Evolutionary conservation across 352 stramenopile species (phyloP).

Genomic region (Phytophthora pluvialis): DNA sequence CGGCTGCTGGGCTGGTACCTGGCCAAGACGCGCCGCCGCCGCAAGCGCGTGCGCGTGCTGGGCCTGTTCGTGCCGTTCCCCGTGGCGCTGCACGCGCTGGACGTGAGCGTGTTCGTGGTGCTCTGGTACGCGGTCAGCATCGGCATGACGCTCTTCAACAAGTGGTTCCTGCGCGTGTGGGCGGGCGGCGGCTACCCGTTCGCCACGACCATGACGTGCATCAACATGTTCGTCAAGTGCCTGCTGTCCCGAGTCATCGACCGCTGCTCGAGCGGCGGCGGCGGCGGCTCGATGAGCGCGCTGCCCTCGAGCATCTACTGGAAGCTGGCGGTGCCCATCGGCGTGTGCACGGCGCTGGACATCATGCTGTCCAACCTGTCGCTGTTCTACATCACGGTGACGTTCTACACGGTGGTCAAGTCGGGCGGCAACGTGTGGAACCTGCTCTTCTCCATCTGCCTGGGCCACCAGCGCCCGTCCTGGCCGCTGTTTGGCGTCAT

Average conservation of each 20-base stretch:
- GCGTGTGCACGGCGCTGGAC: conserved; percentile 81
- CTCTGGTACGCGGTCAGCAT: conserved; percentile 88
- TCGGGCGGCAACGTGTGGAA: conserved; percentile 84
- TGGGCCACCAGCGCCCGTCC: conserved; percentile 74
- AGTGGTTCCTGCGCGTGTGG: conserved; percentile 84
- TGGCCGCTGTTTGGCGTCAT: conserved; percentile 61
- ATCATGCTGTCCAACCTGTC: conserved; percentile 87
- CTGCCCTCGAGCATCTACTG: conserved; percentile 56
- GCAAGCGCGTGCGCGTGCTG: conserved; percentile 24
- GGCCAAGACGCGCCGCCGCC: conserved; percentile 28
- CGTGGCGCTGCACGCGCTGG: conserved; percentile 57
- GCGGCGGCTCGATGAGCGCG: conserved; percentile 35
- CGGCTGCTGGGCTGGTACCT: conserved; percentile 49
- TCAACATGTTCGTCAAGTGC: conserved; percentile 86
- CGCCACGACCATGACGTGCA: conserved; percentile 77
- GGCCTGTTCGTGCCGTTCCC: conserved; percentile 29
- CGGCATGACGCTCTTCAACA: conserved; percentile 88
- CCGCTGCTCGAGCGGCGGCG: conserved; percentile 40
- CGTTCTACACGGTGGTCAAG: conserved; percentile 89
- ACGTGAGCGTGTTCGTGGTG: conserved; percentile 76
- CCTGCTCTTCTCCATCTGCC: conserved; percentile 79
- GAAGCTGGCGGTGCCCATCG: conserved; percentile 78
- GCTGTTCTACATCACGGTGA: conserved; percentile 88
- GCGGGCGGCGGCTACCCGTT: conserved; percentile 74
- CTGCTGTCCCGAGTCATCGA: conserved; percentile 63